Percentiles rank a stretch among this genome's conserved stretches.
Conservation (phyloP, 2,329 filamentous ascomycete genomes). For the Pseudocercospora cruenta region DNA sequence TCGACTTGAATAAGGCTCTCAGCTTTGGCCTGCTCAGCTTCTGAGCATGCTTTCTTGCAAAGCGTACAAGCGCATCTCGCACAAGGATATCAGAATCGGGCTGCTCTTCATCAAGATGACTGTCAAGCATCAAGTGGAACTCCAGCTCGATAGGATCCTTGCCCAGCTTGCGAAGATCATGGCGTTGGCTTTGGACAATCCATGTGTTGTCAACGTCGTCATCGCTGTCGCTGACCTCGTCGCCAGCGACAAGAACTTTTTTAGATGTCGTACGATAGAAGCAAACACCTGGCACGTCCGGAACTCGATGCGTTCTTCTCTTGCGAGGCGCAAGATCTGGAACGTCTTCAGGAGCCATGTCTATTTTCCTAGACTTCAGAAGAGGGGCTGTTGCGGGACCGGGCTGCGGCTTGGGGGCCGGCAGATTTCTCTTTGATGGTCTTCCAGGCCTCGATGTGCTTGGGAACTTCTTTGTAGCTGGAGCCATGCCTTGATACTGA, state of each 20-base stretch:
- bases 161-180: slow-evolving; percentile 31
- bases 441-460: background rate
- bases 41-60: slow-evolving; percentile 35
- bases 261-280: slow-evolving; percentile 49
- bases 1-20: slow-evolving; percentile 36
- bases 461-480: background rate
- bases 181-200: slow-evolving; percentile 40
- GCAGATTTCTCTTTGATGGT: background rate
- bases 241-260: slow-evolving; percentile 42
- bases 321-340: slow-evolving; percentile 23
- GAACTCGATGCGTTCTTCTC: slow-evolving; percentile 42
- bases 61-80: slow-evolving; percentile 46
- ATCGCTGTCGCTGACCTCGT: slow-evolving; percentile 49
- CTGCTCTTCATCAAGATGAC: slow-evolving; percentile 43
- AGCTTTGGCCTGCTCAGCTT: slow-evolving; percentile 33
- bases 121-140: slow-evolving; percentile 45
- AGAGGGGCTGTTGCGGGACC: background rate
- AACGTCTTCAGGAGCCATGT: slow-evolving; percentile 28
- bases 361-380: slow-evolving; percentile 9
- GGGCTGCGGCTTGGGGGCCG: background rate
- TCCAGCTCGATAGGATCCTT: slow-evolving; percentile 32
- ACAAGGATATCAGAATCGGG: slow-evolving; percentile 40
- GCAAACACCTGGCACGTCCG: slow-evolving; percentile 40
- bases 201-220: slow-evolving; percentile 46
- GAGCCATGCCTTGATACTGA: background rate